Evolutionary conservation across 805 yeast species (phyloP).

Genomic region (Starmerella stigmatis): DNA sequence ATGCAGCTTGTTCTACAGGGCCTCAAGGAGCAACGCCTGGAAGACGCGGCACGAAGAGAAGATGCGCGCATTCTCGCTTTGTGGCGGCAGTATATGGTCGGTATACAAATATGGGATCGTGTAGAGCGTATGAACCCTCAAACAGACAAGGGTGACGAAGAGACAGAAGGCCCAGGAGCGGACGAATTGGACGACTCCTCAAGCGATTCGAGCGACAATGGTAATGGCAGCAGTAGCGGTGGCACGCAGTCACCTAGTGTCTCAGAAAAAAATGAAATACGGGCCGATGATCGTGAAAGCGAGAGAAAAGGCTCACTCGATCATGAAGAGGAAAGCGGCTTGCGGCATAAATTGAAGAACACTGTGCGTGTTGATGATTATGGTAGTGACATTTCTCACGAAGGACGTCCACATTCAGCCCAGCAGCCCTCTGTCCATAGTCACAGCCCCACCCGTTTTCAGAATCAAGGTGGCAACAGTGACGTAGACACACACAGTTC

Average conservation of each 20-base stretch:
- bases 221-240: too few relatives aligned
- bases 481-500: slow-evolving; percentile 8
- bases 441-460: too few relatives aligned
- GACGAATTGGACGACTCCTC: slow-evolving; percentile 2
- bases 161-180: too few relatives aligned
- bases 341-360: too few relatives aligned
- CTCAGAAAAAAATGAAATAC: too few relatives aligned
- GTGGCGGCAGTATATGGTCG: slow-evolving; percentile 32
- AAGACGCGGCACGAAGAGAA: slow-evolving; percentile 32
- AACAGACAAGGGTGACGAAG: background rate
- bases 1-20: slow-evolving; percentile 42
- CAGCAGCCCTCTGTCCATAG: too few relatives aligned
- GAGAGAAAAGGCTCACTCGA: too few relatives aligned
- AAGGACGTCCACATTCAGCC: too few relatives aligned
- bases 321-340: too few relatives aligned
- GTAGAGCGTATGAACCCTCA: slow-evolving; percentile 24
- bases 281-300: too few relatives aligned
- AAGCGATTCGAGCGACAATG: background rate
- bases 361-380: background rate
- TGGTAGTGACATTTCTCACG: background rate
- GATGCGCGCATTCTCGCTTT: slow-evolving; percentile 35
- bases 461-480: background rate
- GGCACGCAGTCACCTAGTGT: too few relatives aligned
- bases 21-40: slow-evolving; percentile 40
- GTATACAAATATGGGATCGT: slow-evolving; percentile 27